phyloP scores from a whole-genome alignment of 768 basidiomycete genomes.

The Calocera cornea region DNA sequence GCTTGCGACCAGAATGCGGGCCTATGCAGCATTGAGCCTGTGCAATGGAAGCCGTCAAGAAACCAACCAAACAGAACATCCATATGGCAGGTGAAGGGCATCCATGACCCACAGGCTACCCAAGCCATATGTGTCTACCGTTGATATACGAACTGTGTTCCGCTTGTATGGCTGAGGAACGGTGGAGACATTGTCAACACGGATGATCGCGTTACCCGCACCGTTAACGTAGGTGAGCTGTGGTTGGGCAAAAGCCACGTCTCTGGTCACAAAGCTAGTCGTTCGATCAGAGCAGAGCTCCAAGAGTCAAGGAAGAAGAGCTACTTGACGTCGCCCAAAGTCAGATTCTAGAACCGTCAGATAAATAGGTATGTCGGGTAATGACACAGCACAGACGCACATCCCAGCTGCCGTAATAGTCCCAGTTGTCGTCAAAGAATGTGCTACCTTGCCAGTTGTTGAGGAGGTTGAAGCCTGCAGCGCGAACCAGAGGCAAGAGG shows the following conservation, averaged over 20 bases:
- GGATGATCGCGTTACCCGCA: constrained; percentile 62
- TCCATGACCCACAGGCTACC: constrained; percentile 55
- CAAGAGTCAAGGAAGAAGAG: not conserved
- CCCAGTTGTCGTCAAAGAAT: constrained; percentile 52
- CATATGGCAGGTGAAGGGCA: constrained; percentile 50
- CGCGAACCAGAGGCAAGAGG: not conserved
- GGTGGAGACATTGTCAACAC: constrained; percentile 54
- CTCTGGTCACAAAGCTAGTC: not conserved
- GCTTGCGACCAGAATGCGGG: constrained; percentile 48
- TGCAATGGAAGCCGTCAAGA: constrained; percentile 23
- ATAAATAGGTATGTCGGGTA: not conserved
- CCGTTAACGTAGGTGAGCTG: constrained; percentile 50
- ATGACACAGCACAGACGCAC: constrained; percentile 30
- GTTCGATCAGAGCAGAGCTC: not conserved
- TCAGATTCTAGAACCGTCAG: not conserved
- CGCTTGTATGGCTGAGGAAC: constrained; percentile 44
- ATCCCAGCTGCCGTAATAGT: constrained; percentile 37
- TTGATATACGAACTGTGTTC: constrained; percentile 52
- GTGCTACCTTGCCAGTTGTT: constrained; percentile 44
- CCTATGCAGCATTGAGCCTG: constrained; percentile 36
- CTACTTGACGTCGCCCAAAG: not conserved
- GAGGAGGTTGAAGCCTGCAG: constrained; percentile 35
- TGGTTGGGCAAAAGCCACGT: constrained; percentile 12
- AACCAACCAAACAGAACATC: constrained; percentile 48
- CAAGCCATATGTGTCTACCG: constrained; percentile 40